Conservation (phyloP, 2,329 filamentous ascomycete species). For the Ophiognomonia clavigignenti-juglandacearum region DNA sequence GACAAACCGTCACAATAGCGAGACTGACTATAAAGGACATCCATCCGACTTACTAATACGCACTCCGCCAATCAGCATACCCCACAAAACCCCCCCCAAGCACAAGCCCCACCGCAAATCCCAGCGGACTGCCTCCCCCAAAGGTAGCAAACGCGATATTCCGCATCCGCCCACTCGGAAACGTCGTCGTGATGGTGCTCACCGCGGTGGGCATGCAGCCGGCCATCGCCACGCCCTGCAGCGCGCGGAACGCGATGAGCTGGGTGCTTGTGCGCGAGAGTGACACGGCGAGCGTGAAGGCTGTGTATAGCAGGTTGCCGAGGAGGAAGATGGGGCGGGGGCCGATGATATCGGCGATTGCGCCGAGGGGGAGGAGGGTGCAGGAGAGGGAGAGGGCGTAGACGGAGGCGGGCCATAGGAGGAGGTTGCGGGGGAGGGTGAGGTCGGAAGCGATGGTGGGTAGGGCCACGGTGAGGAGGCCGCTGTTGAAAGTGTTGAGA, state of each 20-base stretch:
- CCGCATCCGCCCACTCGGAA: conserved; percentile 28
- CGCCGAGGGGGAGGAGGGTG: conserved; percentile 30
- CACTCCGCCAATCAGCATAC: conserved; percentile 40
- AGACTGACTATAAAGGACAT: neutral
- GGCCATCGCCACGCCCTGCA: conserved; percentile 29
- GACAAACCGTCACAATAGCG: too few relatives aligned
- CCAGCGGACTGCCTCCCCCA: conserved; percentile 39
- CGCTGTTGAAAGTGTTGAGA: conserved; percentile 4
- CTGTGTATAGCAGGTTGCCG: conserved; percentile 27
- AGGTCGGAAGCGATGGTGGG: conserved; percentile 1
- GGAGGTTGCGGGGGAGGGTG: neutral
- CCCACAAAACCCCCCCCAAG: conserved; percentile 45
- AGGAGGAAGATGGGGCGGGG: conserved; percentile 27
- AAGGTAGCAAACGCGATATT: conserved; percentile 38
- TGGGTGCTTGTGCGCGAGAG: conserved; percentile 28
- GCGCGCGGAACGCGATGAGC: conserved; percentile 30
- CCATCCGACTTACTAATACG: conserved; percentile 28
- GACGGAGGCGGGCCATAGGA: conserved; percentile 21
- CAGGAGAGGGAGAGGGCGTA: conserved; percentile 18
- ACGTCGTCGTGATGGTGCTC: conserved; percentile 30
- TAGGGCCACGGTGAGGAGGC: conserved; percentile 1
- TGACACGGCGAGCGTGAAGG: conserved; percentile 28
- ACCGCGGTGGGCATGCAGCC: conserved; percentile 33
- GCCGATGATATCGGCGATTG: conserved; percentile 31
- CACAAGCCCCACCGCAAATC: conserved; percentile 43